These are phyloP conservation scores for Leccinum ochraceum DNA, from an alignment of 768 basidiomycete genomes.

Conservation along the genomic window DNA sequence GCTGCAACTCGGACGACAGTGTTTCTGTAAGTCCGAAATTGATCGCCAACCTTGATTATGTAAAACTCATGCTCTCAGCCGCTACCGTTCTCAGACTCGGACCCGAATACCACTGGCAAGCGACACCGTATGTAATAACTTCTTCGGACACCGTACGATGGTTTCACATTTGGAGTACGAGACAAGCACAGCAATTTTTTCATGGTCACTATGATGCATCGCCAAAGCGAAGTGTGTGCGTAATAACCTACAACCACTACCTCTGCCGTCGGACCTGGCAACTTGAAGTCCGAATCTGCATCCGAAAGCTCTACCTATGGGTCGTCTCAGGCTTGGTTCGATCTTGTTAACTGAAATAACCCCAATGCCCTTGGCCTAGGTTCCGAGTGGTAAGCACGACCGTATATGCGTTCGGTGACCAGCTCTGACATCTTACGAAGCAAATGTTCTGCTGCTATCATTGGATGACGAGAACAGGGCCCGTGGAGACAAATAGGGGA, in stretches of 20 bases:
- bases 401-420: not conserved
- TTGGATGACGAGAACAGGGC: not conserved
- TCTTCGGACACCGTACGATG: not conserved
- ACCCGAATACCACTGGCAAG: too few species aligned
- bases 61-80: not conserved
- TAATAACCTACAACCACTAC: not conserved
- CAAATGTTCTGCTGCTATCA: not conserved
- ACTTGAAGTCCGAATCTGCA: too few species aligned
- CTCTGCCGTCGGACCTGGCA: not conserved
- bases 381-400: not conserved
- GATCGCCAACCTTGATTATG: not conserved
- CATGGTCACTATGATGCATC: conserved; percentile 48
- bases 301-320: not conserved
- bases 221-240: not conserved
- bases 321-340: not conserved
- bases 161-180: not conserved
- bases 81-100: conserved; percentile 20
- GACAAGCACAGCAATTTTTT: not conserved
- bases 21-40: too few species aligned
- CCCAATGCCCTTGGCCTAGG: not conserved
- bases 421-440: not conserved
- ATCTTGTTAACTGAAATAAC: not conserved
- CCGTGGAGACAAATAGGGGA: not conserved
- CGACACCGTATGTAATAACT: too few species aligned
- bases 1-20: too few species aligned